Conservation (phyloP, 2,329 filamentous ascomycete genomes). For the Berkeleyomyces basicola region DNA sequence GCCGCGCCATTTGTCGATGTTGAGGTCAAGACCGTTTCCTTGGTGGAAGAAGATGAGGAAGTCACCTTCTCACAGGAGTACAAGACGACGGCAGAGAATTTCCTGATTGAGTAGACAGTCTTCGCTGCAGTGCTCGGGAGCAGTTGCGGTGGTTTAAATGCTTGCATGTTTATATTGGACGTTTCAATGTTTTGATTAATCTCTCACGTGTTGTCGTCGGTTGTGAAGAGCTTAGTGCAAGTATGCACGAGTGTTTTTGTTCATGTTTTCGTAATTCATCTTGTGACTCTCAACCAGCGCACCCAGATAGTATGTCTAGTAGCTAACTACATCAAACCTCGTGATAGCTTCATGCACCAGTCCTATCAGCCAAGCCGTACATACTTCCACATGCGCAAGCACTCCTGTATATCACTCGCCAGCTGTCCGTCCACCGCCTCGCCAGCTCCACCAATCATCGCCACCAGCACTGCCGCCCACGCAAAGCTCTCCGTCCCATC, state of each 20-base stretch:
- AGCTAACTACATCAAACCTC: neutral
- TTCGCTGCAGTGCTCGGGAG: neutral
- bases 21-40: constrained; percentile 54
- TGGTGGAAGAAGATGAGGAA: constrained; percentile 61
- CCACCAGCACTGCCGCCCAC: constrained; percentile 30
- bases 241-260: neutral
- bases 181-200: neutral
- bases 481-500: constrained; percentile 29
- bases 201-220: neutral
- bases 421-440: constrained; percentile 30
- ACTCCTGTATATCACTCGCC: constrained; percentile 37
- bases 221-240: neutral
- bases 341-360: neutral
- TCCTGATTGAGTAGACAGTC: constrained; percentile 49
- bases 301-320: neutral
- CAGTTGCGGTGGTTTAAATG: neutral
- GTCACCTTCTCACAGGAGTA: constrained; percentile 72
- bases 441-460: constrained; percentile 30
- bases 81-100: constrained; percentile 59
- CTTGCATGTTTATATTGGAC: constrained; percentile 4
- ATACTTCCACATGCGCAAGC: constrained; percentile 34
- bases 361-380: constrained; percentile 30
- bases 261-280: neutral
- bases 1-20: constrained; percentile 76
- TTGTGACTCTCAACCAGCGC: neutral